phyloP scores from a whole-genome alignment of 148 eudicot genomes.

The Dysphania ambrosioides region DNA sequence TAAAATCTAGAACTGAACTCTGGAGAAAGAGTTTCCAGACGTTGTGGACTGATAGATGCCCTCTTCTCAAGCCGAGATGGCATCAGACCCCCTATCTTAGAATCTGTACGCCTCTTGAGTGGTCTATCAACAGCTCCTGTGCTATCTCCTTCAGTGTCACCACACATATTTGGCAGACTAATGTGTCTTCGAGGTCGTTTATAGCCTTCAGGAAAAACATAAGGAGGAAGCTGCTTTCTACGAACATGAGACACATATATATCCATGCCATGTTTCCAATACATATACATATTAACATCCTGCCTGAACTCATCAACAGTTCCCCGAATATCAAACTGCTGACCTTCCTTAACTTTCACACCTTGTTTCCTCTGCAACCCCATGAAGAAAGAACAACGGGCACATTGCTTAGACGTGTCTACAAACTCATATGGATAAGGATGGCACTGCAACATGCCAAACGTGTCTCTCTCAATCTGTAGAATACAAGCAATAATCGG shows the following conservation, averaged over 20 bases:
- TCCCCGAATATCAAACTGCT: conserved; percentile 77
- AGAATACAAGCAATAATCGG: conserved; percentile 19
- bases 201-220: conserved; percentile 68
- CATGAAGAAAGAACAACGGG: conserved; percentile 78
- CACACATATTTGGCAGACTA: conserved; percentile 32
- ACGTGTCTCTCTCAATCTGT: conserved; percentile 91
- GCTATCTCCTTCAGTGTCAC: conserved; percentile 39
- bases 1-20: conserved; percentile 37
- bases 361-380: conserved; percentile 82
- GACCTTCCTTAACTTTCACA: conserved; percentile 61
- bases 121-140: conserved; percentile 41
- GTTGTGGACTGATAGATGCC: conserved; percentile 55
- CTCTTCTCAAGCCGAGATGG: conserved; percentile 42
- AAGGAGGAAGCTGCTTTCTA: conserved; percentile 69
- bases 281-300: conserved; percentile 51
- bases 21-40: conserved; percentile 42
- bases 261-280: conserved; percentile 89
- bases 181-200: conserved; percentile 47
- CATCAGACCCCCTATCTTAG: conserved; percentile 35
- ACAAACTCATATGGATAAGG: conserved; percentile 73
- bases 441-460: conserved; percentile 81
- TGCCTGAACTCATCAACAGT: conserved; percentile 81
- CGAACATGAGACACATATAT: conserved; percentile 69
- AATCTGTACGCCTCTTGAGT: conserved; percentile 44
- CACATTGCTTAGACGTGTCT: conserved; percentile 61